Percentiles rank a stretch among this genome's conserved stretches.
Evolutionary conservation across 1,284 basidiomycete genomes (phyloP).

Genomic region (Caloboletus inedulis): DNA sequence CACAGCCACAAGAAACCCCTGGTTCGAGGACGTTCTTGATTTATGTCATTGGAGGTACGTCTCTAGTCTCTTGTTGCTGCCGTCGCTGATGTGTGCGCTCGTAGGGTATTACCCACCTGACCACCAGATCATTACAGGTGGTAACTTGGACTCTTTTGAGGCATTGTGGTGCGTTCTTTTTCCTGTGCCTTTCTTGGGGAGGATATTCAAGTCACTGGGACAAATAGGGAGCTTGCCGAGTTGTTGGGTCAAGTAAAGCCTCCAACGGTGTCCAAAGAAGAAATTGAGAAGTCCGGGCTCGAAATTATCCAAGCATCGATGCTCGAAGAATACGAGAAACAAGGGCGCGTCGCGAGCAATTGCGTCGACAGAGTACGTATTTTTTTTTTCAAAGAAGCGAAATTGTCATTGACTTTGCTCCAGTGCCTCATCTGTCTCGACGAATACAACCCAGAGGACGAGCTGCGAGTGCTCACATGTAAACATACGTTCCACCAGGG

Average conservation of each 20-base stretch:
- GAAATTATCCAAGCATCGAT: constrained; percentile 61
- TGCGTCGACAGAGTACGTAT: constrained; percentile 71
- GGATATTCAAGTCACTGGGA: constrained; percentile 6
- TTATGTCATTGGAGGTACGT: constrained; percentile 73
- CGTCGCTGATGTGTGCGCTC: constrained; percentile 8
- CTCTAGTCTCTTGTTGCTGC: not conserved
- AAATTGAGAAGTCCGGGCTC: constrained; percentile 78
- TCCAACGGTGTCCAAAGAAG: constrained; percentile 74
- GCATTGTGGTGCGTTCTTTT: constrained; percentile 56
- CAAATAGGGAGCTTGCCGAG: constrained; percentile 67
- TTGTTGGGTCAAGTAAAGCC: constrained; percentile 75
- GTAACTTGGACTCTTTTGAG: constrained; percentile 74
- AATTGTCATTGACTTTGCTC: constrained; percentile 4
- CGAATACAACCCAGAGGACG: constrained; percentile 73
- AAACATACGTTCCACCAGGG: constrained; percentile 81
- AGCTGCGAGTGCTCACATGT: constrained; percentile 76
- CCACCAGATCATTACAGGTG: constrained; percentile 78
- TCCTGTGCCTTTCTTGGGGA: not conserved
- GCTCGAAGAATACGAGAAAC: constrained; percentile 52
- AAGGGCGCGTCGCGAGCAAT: constrained; percentile 67
- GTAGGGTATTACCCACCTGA: constrained; percentile 83
- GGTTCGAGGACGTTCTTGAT: constrained; percentile 75
- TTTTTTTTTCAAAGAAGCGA: not conserved
- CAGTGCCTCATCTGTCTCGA: constrained; percentile 82
- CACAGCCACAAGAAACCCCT: constrained; percentile 33